Evolutionary conservation across 1,284 basidiomycete genomes (phyloP), one percentile per base, ranked within the genome.

Genomic region (Omphalotus olearius): DNA sequence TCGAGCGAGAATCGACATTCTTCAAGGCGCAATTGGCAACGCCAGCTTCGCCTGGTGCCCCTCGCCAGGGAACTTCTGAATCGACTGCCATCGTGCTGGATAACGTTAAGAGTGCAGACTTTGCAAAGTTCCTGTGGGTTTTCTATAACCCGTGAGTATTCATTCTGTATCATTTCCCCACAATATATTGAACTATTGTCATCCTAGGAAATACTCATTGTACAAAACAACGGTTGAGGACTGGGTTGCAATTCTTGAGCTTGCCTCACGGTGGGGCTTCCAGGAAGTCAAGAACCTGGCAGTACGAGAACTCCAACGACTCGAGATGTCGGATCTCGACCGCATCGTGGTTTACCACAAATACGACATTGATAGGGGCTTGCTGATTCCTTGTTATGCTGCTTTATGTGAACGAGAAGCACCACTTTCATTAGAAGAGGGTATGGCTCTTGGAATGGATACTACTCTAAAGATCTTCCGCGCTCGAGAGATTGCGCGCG

Each of bases 121-220:
- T 88, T 51, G 72, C 73, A 0, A 69, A 71, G 3, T 77, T 88
- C 17, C 59, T 85, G 0, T 86, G 84, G 83, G 78, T 88, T 0
- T 87, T 85, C 64, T 88, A 87, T 43, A 81, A 85, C 44, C 75
- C 75, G 83, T 85, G 60, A 60, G 80, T 74, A 37, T 33, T 25
- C 25, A 13, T 37, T 26, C 1, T 13, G n/a, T 10, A 14, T 42
- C 20, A 3, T 13, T 9, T 39, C 26, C 42, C 7, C n/a, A 30
- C 28, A 6, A 28, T 18, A 11, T 38, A 6, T 47, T 30, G 14
- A 44, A 13, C 47, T 9, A 25, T 25, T 30, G 23, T 36, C 35
- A 35, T 20, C 6, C 33, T 55, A 75, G 71, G 38, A 69, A 70
- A 67, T 82, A 79, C 61, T 82, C 80, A 10, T 66, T 83, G 10